phyloP scores from a whole-genome alignment of 2,329 filamentous ascomycete species.

The Coniochaeta ligniaria region DNA sequence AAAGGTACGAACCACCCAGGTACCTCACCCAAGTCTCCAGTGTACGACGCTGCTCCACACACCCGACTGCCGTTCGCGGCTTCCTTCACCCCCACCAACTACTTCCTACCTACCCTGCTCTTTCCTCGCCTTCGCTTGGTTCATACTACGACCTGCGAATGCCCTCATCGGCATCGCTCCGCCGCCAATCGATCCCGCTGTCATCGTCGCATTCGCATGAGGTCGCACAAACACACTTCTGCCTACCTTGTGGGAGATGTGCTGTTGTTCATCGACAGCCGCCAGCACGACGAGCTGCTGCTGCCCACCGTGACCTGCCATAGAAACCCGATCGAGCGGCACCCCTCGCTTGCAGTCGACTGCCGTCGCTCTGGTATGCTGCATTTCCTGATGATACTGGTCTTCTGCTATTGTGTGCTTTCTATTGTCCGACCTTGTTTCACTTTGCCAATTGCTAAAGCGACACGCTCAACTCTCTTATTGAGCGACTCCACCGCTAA shows the following conservation, averaged over 20 bases:
- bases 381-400: background rate
- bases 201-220: slow-evolving; percentile 2
- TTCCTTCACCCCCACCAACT: background rate
- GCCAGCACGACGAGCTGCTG: background rate
- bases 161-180: background rate
- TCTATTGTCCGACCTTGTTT: background rate
- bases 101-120: background rate
- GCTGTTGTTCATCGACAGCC: background rate
- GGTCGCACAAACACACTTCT: background rate
- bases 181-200: background rate
- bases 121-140: background rate
- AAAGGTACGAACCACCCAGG: no score
- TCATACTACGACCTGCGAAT: background rate
- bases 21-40: background rate
- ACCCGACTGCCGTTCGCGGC: background rate
- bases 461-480: background rate
- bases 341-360: background rate
- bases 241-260: background rate
- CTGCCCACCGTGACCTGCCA: background rate
- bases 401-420: background rate
- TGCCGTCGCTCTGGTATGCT: background rate
- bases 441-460: background rate
- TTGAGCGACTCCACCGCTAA: background rate
- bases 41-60: background rate
- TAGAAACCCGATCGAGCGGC: background rate